phyloP scores from a whole-genome alignment of 2,329 filamentous ascomycete species.

The Penicillium sp. region DNA sequence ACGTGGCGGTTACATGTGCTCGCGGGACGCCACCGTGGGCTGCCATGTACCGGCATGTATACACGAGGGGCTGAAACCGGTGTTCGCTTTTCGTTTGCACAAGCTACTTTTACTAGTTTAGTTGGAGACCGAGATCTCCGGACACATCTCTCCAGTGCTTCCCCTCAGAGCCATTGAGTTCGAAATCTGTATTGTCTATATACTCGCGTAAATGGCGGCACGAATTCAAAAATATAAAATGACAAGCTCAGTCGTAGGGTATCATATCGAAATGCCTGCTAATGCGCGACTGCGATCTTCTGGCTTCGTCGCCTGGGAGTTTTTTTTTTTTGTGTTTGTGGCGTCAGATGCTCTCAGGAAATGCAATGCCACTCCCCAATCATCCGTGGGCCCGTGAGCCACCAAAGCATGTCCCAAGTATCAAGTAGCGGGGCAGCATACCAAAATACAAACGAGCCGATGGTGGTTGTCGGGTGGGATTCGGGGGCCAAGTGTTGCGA shows the following conservation, averaged over 20 bases:
- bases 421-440: background rate
- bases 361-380: conserved; percentile 12
- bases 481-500: background rate
- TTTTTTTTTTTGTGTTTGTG: conserved; percentile 18
- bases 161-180: background rate
- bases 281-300: conserved; percentile 38
- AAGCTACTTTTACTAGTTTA: background rate
- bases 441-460: background rate
- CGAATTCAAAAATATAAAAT: conserved; percentile 15
- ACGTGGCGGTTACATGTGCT: conserved; percentile 7
- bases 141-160: background rate
- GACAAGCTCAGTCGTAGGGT: conserved; percentile 42
- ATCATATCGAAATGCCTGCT: conserved; percentile 46
- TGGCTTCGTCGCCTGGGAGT: conserved; percentile 21
- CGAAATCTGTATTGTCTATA: conserved; percentile 5
- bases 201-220: conserved; percentile 4
- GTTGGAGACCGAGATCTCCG: background rate
- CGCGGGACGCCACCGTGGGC: background rate
- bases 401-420: background rate
- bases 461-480: background rate
- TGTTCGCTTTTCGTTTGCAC: background rate
- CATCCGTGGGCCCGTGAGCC: background rate
- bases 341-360: conserved; percentile 15
- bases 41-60: background rate
- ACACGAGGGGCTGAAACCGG: background rate